Percentiles rank a stretch among this genome's conserved stretches.
These are phyloP conservation scores for Chaetomiaceae sp. DNA, from an alignment of 2,329 filamentous ascomycete species.

Conservation along the genomic window DNA sequence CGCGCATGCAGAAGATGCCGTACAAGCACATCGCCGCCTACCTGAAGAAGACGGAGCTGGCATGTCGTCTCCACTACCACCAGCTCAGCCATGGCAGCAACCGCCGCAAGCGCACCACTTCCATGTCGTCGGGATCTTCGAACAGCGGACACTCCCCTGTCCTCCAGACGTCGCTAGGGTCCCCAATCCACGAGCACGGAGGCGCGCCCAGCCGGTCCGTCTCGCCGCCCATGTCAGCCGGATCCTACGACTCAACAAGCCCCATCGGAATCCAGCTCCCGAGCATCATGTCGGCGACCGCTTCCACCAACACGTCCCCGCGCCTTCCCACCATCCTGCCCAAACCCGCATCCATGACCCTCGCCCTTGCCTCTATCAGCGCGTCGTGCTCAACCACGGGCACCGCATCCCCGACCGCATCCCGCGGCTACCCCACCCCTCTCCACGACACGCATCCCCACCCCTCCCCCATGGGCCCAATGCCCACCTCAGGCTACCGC, in stretches of 20 bases:
- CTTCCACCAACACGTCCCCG: slow-evolving; percentile 41
- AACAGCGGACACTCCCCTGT: slow-evolving; percentile 47
- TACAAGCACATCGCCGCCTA: slow-evolving; percentile 86
- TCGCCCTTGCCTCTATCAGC: slow-evolving; percentile 31
- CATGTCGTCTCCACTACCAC: slow-evolving; percentile 82
- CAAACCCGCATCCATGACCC: slow-evolving; percentile 54
- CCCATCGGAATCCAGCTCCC: slow-evolving; percentile 48
- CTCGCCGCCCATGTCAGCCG: slow-evolving; percentile 43
- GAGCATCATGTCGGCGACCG: slow-evolving; percentile 43
- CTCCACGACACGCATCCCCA: slow-evolving; percentile 40
- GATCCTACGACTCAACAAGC: slow-evolving; percentile 42
- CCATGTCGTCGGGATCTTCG: slow-evolving; percentile 62
- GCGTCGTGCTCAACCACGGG: slow-evolving; percentile 22
- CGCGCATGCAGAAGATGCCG: slow-evolving; percentile 80
- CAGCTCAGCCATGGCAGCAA: slow-evolving; percentile 79
- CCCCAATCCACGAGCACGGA: slow-evolving; percentile 44
- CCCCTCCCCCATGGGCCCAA: slow-evolving; percentile 42
- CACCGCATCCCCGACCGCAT: slow-evolving; percentile 33
- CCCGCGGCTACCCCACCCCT: slow-evolving; percentile 38
- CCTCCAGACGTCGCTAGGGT: slow-evolving; percentile 43
- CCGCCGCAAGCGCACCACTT: slow-evolving; percentile 70
- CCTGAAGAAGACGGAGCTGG: slow-evolving; percentile 81
- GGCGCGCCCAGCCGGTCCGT: slow-evolving; percentile 39
- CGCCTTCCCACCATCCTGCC: slow-evolving; percentile 60
- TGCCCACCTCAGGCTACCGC: slow-evolving; percentile 40